A percentile compares a stretch with the other conserved stretches of the same genome.
Evolutionary conservation across 1,284 basidiomycete species (phyloP).

Genomic region (Leccinum insolens): DNA sequence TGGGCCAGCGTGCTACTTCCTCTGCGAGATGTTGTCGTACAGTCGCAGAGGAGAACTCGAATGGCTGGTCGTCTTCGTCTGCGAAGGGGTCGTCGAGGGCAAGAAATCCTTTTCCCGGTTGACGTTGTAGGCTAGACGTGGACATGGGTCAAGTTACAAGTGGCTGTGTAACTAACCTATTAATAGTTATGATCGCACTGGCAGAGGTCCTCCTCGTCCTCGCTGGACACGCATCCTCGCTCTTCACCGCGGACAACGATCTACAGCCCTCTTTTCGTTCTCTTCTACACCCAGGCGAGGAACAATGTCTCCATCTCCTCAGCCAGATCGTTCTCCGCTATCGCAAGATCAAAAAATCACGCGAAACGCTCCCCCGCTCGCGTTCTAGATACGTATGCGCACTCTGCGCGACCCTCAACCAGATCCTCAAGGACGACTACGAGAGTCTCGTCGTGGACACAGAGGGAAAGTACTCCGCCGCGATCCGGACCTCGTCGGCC

Average conservation of each 20-base stretch:
- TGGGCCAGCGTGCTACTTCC: conserved; percentile 35
- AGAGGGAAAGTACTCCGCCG: conserved; percentile 74
- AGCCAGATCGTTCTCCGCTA: conserved; percentile 75
- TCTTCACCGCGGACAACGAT: conserved; percentile 64
- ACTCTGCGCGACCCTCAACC: conserved; percentile 69
- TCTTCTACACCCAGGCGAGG: conserved; percentile 85
- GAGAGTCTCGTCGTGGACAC: conserved; percentile 79
- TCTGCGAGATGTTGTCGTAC: conserved; percentile 63
- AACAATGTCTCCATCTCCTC: conserved; percentile 76
- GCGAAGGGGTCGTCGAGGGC: conserved; percentile 72
- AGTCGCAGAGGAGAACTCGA: conserved; percentile 57
- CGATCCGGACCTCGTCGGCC: conserved; percentile 72
- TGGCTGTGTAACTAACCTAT: neutral
- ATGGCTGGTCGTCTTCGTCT: conserved; percentile 49
- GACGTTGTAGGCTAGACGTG: conserved; percentile 21
- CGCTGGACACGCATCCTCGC: conserved; percentile 80
- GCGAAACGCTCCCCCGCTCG: conserved; percentile 53
- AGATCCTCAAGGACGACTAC: conserved; percentile 78
- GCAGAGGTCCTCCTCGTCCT: conserved; percentile 79
- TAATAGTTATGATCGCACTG: conserved; percentile 48
- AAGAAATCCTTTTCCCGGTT: conserved; percentile 39
- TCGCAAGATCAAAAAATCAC: conserved; percentile 64
- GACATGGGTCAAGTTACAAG: conserved; percentile 13
- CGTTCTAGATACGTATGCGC: conserved; percentile 78
- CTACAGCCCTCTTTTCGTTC: conserved; percentile 68